phyloP scores from a whole-genome alignment of 2,329 filamentous ascomycete species.

The Penicillium brasilianum region DNA sequence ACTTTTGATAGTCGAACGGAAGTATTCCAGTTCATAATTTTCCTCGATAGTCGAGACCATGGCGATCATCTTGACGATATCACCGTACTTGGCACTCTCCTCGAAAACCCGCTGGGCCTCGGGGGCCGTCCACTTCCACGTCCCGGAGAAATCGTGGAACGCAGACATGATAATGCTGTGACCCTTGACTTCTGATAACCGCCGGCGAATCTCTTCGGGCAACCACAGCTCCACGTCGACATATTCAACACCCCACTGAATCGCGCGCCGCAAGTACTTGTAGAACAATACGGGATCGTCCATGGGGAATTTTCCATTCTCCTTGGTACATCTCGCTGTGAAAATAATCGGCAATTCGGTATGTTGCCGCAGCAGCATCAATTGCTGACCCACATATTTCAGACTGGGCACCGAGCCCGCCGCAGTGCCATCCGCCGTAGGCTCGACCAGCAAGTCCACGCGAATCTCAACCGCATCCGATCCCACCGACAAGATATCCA shows the following conservation, averaged over 20 bases:
- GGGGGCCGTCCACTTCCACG: conserved; percentile 79
- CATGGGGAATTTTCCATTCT: conserved; percentile 87
- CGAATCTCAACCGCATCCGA: conserved; percentile 84
- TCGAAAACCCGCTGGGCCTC: conserved; percentile 74
- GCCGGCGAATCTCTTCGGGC: conserved; percentile 73
- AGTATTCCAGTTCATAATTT: conserved; percentile 90
- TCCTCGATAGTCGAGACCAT: conserved; percentile 81
- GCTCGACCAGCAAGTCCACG: conserved; percentile 79
- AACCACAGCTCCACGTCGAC: conserved; percentile 89
- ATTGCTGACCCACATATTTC: conserved; percentile 82
- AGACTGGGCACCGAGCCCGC: conserved; percentile 73
- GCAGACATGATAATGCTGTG: conserved; percentile 89
- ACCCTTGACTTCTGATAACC: conserved; percentile 71
- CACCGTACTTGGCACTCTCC: conserved; percentile 73
- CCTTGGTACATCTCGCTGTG: conserved; percentile 78
- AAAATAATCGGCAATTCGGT: conserved; percentile 91
- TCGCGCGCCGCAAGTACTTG: conserved; percentile 78
- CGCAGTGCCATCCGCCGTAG: conserved; percentile 61
- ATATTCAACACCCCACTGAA: conserved; percentile 89
- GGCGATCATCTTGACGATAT: conserved; percentile 90
- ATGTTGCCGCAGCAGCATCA: conserved; percentile 81
- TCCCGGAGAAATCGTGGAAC: conserved; percentile 85
- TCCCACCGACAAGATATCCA: conserved; percentile 85
- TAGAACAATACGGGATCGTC: conserved; percentile 76
- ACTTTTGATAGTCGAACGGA: conserved; percentile 76